Conservation (phyloP, 2,329 filamentous ascomycete genomes). For the Ophiostoma fasciatum region DNA sequence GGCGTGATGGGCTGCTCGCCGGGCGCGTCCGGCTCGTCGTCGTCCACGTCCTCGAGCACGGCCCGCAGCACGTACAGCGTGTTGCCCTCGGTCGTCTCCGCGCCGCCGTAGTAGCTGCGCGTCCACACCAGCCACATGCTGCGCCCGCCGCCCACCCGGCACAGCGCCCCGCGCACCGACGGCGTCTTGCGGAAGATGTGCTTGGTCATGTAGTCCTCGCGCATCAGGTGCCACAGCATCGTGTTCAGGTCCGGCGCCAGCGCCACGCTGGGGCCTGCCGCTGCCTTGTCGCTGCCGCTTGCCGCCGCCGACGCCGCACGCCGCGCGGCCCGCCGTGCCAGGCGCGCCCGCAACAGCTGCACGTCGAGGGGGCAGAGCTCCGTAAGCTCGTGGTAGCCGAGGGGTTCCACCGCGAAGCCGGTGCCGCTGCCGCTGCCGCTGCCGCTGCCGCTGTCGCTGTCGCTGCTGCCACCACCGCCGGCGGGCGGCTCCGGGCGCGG, state of each 20-base stretch:
- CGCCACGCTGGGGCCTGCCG: slow-evolving; percentile 40
- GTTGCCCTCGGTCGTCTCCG: slow-evolving; percentile 42
- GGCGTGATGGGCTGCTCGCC: slow-evolving; percentile 6
- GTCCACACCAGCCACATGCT: slow-evolving; percentile 66
- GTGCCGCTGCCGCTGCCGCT: slow-evolving; percentile 15
- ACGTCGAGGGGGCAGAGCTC: slow-evolving; percentile 52
- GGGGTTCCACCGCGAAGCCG: slow-evolving; percentile 14
- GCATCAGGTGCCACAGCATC: slow-evolving; percentile 62
- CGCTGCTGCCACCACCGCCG: background rate
- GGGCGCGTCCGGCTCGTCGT: slow-evolving; percentile 24
- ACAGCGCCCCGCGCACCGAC: slow-evolving; percentile 54
- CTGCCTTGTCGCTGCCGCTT: slow-evolving; percentile 9
- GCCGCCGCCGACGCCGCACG: background rate
- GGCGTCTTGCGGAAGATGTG: slow-evolving; percentile 44
- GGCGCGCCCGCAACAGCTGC: slow-evolving; percentile 36
- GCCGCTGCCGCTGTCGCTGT: slow-evolving; percentile 13
- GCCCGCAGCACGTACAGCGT: slow-evolving; percentile 55
- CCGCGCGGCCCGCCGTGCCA: slow-evolving; percentile 21
- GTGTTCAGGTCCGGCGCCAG: slow-evolving; percentile 53
- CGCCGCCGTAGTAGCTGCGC: slow-evolving; percentile 45
- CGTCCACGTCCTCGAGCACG: slow-evolving; percentile 44
- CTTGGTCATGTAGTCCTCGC: slow-evolving; percentile 63
- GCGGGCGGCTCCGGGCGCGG: slow-evolving; percentile 17
- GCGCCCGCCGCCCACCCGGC: slow-evolving; percentile 28
- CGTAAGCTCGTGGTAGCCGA: slow-evolving; percentile 47